These are phyloP conservation scores for Aureobasidium melanogenum DNA, from an alignment of 2,329 filamentous ascomycete species.

Conservation along the genomic window DNA sequence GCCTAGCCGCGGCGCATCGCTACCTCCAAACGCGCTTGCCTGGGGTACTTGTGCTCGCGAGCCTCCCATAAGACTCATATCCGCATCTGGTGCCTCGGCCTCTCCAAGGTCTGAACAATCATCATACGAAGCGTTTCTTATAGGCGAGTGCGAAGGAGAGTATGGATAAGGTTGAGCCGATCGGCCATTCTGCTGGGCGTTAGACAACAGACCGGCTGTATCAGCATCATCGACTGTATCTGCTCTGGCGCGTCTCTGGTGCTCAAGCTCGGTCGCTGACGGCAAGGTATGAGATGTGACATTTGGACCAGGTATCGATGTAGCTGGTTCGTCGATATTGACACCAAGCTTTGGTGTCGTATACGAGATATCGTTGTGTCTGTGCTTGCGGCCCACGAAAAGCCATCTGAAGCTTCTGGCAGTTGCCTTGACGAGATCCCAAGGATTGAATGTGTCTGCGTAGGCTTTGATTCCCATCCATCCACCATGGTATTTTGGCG, in stretches of 20 bases:
- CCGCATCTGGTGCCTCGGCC: neutral
- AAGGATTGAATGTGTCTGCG: slow-evolving; percentile 64
- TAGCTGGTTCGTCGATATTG: neutral
- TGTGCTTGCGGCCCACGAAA: slow-evolving; percentile 59
- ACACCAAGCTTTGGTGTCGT: slow-evolving; percentile 8
- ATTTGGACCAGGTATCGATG: slow-evolving; percentile 4
- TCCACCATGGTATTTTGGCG: slow-evolving; percentile 50
- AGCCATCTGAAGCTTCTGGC: slow-evolving; percentile 73
- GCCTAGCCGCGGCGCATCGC: neutral
- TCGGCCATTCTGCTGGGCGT: neutral
- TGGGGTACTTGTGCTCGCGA: neutral
- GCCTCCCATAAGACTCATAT: neutral
- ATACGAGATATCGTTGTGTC: slow-evolving; percentile 38
- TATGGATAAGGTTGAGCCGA: neutral
- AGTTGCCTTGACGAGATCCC: slow-evolving; percentile 75
- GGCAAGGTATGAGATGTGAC: slow-evolving; percentile 4
- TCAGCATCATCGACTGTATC: slow-evolving; percentile 9
- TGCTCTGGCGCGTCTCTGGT: slow-evolving; percentile 4
- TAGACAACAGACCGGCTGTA: slow-evolving; percentile 5
- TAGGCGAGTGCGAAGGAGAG: slow-evolving; percentile 4
- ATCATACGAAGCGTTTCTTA: neutral
- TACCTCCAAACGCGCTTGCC: neutral
- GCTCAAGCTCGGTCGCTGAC: slow-evolving; percentile 5
- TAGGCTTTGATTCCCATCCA: slow-evolving; percentile 57
- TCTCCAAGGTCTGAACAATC: neutral